A percentile compares a stretch with the other conserved stretches of the same genome.
phyloP scores from a whole-genome alignment of 768 basidiomycete genomes.

The Piloderma croceum region DNA sequence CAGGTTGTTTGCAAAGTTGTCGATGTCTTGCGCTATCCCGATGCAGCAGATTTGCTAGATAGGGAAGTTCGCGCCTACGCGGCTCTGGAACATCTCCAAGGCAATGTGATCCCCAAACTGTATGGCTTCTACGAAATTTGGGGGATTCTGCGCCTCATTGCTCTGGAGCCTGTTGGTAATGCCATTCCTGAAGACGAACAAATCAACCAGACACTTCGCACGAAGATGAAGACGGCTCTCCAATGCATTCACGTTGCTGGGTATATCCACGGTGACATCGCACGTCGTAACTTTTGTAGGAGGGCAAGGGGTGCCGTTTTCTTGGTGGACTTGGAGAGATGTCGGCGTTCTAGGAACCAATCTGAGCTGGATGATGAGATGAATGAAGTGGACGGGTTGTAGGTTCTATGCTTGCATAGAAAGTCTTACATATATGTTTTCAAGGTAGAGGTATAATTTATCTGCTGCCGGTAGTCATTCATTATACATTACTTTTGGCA shows the following conservation, averaged over 20 bases:
- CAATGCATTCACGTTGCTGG: conserved; percentile 14
- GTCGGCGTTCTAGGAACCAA: conserved; percentile 4
- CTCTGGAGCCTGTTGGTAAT: conserved; percentile 16
- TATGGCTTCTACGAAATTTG: conserved; percentile 15
- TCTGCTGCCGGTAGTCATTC: too few relatives aligned
- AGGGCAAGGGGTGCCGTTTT: conserved; percentile 8
- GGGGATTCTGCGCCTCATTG: conserved; percentile 17
- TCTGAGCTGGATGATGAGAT: conserved; percentile 10
- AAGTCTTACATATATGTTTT: too few relatives aligned
- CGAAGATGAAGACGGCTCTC: conserved; percentile 14
- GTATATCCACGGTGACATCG: conserved; percentile 13
- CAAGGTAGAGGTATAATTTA: too few relatives aligned
- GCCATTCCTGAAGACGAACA: too few relatives aligned
- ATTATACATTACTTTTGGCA: too few relatives aligned
- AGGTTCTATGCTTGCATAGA: too few relatives aligned
- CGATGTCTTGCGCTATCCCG: conserved; percentile 8
- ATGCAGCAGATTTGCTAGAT: too few relatives aligned
- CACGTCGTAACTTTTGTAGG: conserved; percentile 12
- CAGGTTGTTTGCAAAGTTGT: conserved; percentile 12
- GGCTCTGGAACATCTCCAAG: too few relatives aligned
- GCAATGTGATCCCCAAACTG: conserved; percentile 13
- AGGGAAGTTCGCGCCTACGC: too few relatives aligned
- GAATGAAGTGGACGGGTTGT: too few relatives aligned
- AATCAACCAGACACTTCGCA: conserved; percentile 11
- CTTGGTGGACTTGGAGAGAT: conserved; percentile 12